Conservation (phyloP, 139 green algal genomes). For the Chlorella sp. region DNA sequence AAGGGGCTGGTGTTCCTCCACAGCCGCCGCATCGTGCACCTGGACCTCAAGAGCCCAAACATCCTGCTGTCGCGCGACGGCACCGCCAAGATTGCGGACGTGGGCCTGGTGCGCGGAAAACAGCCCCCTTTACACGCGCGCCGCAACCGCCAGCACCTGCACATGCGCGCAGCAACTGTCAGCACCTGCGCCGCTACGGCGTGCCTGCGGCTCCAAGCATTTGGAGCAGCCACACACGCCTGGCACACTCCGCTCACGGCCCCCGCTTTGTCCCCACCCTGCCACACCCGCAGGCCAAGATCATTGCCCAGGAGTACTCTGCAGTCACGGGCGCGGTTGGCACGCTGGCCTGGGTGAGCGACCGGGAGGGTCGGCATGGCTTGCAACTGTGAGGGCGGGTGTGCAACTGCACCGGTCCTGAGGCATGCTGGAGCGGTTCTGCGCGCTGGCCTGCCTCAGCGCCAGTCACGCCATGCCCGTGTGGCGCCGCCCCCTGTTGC, state of each 20-base stretch:
- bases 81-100: slow-evolving; percentile 55
- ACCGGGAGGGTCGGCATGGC: too few relatives aligned
- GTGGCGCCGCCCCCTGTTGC: neutral
- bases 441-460: neutral
- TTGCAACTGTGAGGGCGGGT: too few relatives aligned
- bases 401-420: too few relatives aligned
- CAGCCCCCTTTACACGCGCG: too few relatives aligned
- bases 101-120: slow-evolving; percentile 33
- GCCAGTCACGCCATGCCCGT: neutral
- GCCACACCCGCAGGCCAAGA: slow-evolving; percentile 23
- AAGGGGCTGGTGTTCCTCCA: slow-evolving; percentile 53
- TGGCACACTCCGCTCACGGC: too few relatives aligned
- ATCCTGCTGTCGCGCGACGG: slow-evolving; percentile 37
- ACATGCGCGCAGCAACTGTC: too few relatives aligned
- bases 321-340: slow-evolving; percentile 14
- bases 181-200: too few relatives aligned
- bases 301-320: slow-evolving; percentile 30
- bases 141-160: too few relatives aligned
- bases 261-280: too few relatives aligned
- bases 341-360: slow-evolving; percentile 30
- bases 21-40: slow-evolving; percentile 30
- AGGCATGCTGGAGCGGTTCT: neutral
- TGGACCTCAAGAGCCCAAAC: slow-evolving; percentile 32
- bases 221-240: too few relatives aligned
- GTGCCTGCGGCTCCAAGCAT: too few relatives aligned